Percentiles rank a stretch among this genome's conserved stretches.
phyloP scores from a whole-genome alignment of 192 early-diverging fungal genomes.

The Backusella luteola region DNA sequence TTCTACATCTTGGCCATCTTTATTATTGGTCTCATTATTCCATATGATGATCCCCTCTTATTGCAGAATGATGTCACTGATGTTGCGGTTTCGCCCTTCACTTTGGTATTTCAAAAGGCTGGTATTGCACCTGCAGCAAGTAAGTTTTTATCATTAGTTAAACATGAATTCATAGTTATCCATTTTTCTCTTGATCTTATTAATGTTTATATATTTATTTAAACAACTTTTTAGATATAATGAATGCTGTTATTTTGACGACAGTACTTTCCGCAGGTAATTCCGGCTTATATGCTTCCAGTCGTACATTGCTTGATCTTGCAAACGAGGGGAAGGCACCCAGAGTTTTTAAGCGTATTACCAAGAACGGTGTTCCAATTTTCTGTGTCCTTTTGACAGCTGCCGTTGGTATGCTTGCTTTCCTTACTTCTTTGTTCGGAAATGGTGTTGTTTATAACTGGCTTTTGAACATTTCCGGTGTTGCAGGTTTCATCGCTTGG shows the following conservation, averaged over 20 bases:
- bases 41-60: conserved; percentile 56
- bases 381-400: conserved; percentile 54
- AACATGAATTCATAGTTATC: too few relatives aligned
- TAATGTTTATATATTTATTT: too few relatives aligned
- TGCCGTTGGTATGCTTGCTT: conserved; percentile 55
- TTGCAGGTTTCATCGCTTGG: conserved; percentile 76
- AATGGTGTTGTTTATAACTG: conserved; percentile 61
- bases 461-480: conserved; percentile 62
- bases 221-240: conserved; percentile 13
- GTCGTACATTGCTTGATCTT: conserved; percentile 61
- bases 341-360: conserved; percentile 43
- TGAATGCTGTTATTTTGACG: conserved; percentile 73
- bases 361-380: conserved; percentile 60
- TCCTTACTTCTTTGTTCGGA: conserved; percentile 57
- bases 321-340: conserved; percentile 66
- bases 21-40: conserved; percentile 68
- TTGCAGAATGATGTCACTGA: conserved; percentile 37
- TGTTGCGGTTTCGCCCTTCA: conserved; percentile 62
- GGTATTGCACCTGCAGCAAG: conserved; percentile 46
- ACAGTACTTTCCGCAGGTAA: conserved; percentile 73
- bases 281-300: conserved; percentile 71
- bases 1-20: conserved; percentile 72
- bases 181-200: too few relatives aligned
- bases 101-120: conserved; percentile 58
- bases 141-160: too few relatives aligned